Evolutionary conservation across 768 basidiomycete genomes (phyloP), one percentile per base, ranked within the genome.

Genomic region (Rubroboletus pulcherrimus): DNA sequence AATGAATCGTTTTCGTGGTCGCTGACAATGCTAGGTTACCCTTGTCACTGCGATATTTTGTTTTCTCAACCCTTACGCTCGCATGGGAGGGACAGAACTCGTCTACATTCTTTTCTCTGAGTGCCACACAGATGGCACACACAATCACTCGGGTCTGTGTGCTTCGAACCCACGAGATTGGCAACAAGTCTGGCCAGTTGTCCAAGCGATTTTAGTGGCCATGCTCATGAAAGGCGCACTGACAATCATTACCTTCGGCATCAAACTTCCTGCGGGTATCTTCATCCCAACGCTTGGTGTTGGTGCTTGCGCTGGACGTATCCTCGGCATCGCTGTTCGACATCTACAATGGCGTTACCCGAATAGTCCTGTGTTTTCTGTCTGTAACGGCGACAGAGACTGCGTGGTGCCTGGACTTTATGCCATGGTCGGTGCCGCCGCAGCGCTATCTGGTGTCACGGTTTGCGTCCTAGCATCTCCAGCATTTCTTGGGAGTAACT

Each of bases 241-340:
- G 52, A 94, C 93, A 0, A 75, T 93, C 49, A 78, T 96, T 37
- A 98, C 96, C 0, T 98, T 98, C 57, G 97, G 96, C 7, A 91
- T 96, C 74, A 91, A 88, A 65, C 65, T 93, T 17, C 90, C 90
- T 46, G 93, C 94, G 14, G 96, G 97, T 4, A 97, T 98, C 61
- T 99, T 99, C 73, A 92, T 99, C 39, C 97, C 97, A 0, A 91
- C 93, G 0, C 82, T 99, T 8, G 93, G 89, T 14, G 95, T 96
- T 11, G 95, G 96, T 26, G 95, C 95, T 0, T 95, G 93, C 65
- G 89, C 90, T 30, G 97, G 97, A 2, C 81, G 96, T 24, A 82
- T 98, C 35, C 64, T 93, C 35, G 96, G 96, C 35, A 83, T 97
- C 37, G 65, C 75, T 7, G 80, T 98, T 71, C 91, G 95, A 66